phyloP scores from a whole-genome alignment of 1,139 yeast species.

The Komagataea norvegica region DNA sequence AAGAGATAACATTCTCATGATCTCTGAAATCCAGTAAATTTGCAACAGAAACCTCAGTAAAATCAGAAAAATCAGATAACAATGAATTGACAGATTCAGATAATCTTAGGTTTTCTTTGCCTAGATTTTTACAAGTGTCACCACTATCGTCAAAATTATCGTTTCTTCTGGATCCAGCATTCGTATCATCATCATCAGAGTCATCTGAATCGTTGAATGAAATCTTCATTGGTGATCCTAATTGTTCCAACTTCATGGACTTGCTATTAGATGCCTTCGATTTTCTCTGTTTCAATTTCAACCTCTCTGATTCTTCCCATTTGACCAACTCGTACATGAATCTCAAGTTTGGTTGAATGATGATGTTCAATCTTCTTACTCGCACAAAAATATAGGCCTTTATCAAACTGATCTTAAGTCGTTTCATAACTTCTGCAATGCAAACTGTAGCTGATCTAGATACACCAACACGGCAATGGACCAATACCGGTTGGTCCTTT shows the following conservation, averaged over 20 bases:
- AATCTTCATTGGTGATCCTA: slow-evolving; percentile 11
- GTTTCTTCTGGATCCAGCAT: too few relatives aligned
- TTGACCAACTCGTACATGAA: slow-evolving; percentile 79
- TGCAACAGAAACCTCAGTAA: slow-evolving; percentile 10
- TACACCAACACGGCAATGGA: slow-evolving; percentile 90
- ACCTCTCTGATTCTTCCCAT: slow-evolving; percentile 54
- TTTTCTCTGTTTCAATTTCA: slow-evolving; percentile 4
- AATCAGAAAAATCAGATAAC: slow-evolving; percentile 5
- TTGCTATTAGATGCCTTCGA: background rate
- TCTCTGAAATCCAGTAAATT: slow-evolving; percentile 10
- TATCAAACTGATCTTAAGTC: slow-evolving; percentile 57
- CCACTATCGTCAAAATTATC: too few relatives aligned
- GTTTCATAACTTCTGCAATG: slow-evolving; percentile 84
- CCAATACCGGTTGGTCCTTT: slow-evolving; percentile 49
- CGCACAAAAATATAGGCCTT: slow-evolving; percentile 78
- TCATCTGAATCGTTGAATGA: slow-evolving; percentile 3
- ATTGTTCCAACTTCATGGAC: background rate
- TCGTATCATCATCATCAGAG: background rate
- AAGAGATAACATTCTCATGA: slow-evolving; percentile 1
- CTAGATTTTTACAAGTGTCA: background rate
- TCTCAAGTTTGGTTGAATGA: slow-evolving; percentile 85
- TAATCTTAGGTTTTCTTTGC: background rate
- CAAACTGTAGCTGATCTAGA: slow-evolving; percentile 87
- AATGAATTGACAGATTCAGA: slow-evolving; percentile 12
- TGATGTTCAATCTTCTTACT: slow-evolving; percentile 79